These are phyloP conservation scores for Rhodamnia rubescens DNA, from an alignment of 345 rosid species.

Conservation along the genomic window DNA sequence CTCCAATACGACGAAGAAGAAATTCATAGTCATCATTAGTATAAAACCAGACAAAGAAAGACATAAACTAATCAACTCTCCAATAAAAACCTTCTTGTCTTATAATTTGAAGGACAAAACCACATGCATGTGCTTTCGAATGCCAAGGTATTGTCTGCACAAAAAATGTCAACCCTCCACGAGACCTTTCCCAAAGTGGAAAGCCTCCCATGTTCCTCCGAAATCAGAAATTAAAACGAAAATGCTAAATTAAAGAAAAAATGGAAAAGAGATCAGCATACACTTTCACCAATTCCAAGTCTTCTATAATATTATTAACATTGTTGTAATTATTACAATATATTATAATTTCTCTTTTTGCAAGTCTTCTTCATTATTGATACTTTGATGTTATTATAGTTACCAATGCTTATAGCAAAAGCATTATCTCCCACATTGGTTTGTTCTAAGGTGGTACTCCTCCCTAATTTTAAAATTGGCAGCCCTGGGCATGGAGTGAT, in stretches of 20 bases:
- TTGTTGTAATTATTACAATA: background rate
- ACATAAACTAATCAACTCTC: background rate
- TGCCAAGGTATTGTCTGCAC: background rate
- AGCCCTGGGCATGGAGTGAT: background rate
- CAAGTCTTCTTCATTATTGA: background rate
- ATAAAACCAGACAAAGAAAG: background rate
- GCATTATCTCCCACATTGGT: background rate
- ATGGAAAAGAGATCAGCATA: background rate
- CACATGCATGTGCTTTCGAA: background rate
- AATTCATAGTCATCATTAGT: background rate
- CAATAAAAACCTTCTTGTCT: background rate
- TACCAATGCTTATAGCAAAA: background rate
- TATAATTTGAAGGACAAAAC: background rate
- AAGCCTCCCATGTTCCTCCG: background rate
- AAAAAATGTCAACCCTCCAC: background rate
- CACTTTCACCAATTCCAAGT: background rate
- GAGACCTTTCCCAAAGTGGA: background rate
- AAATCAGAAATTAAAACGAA: background rate
- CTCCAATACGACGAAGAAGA: background rate
- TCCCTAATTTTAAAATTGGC: background rate
- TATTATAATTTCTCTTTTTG: background rate
- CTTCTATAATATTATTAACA: background rate
- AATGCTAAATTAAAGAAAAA: background rate
- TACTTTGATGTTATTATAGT: background rate
- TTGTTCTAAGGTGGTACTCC: background rate